Conservation (phyloP, 2,329 filamentous ascomycete genomes). For the Pleomassaria siparia region DNA sequence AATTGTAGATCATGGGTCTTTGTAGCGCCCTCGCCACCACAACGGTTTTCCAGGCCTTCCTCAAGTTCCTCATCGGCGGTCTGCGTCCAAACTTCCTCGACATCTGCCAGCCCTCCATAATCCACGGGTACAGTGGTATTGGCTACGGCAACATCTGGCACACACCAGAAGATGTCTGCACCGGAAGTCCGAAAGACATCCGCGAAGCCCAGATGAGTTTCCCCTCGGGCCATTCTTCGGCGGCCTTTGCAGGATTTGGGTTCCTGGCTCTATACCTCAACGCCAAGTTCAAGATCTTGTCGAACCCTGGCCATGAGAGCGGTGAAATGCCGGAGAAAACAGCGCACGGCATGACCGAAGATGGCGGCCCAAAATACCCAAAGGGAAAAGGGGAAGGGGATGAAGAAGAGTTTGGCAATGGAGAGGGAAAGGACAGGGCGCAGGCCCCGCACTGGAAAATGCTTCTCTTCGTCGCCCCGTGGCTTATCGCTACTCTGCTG, state of each 20-base stretch:
- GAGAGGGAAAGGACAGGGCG: not conserved
- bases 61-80: constrained; percentile 38
- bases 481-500: constrained; percentile 65
- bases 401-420: not conserved
- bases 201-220: constrained; percentile 35
- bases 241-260: constrained; percentile 35
- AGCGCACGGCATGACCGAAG: not conserved
- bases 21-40: constrained; percentile 31
- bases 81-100: constrained; percentile 37
- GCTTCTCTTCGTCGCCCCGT: constrained; percentile 59
- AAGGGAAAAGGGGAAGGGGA: not conserved
- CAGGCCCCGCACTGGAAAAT: constrained; percentile 70
- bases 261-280: constrained; percentile 34
- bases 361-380: not conserved
- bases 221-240: constrained; percentile 30
- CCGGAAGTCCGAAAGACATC: constrained; percentile 11
- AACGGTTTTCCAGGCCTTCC: constrained; percentile 29
- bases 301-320: not conserved
- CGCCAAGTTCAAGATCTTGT: constrained; percentile 29
- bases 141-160: constrained; percentile 13
- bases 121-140: constrained; percentile 1
- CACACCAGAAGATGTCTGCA: constrained; percentile 18
- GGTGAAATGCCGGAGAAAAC: no score
- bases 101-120: constrained; percentile 18
- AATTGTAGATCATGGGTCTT: constrained; percentile 30